Evolutionary conservation across 345 rosid species (phyloP).

Genomic region (Rhizophora apiculata): DNA sequence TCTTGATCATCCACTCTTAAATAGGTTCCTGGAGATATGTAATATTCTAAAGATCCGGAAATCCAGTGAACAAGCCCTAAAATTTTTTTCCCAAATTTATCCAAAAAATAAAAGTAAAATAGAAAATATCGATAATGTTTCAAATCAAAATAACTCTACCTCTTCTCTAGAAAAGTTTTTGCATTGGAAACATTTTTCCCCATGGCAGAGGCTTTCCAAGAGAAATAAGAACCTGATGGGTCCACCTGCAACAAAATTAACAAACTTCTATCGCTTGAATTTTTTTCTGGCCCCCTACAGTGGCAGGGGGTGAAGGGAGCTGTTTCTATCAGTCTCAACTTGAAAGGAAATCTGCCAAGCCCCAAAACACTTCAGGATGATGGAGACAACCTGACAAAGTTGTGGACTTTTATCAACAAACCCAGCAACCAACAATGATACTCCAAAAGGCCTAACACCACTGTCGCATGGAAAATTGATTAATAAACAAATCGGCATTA

Average conservation of each 20-base stretch:
- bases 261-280: too few species aligned
- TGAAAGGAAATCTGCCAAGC: too few species aligned
- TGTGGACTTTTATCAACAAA: slow-evolving; percentile 95
- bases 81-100: not conserved
- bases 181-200: slow-evolving; percentile 96
- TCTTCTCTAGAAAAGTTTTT: slow-evolving; percentile 90
- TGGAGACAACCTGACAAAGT: slow-evolving; percentile 64
- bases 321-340: too few species aligned
- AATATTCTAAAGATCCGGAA: not conserved
- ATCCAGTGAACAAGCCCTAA: not conserved
- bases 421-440: slow-evolving; percentile 86
- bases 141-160: slow-evolving; percentile 33
- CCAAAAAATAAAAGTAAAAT: not conserved
- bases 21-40: not conserved
- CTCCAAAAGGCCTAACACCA: slow-evolving; percentile 97
- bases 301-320: too few species aligned
- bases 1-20: too few species aligned
- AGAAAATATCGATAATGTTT: not conserved
- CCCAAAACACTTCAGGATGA: too few species aligned
- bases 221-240: slow-evolving; percentile 98
- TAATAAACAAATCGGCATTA: not conserved
- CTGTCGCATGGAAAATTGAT: slow-evolving; percentile 29
- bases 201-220: slow-evolving; percentile 99
- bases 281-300: too few species aligned
- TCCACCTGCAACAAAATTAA: slow-evolving; percentile 52